Base-by-base conservation (phyloP, 1,284 basidiomycete genomes). In the Uromyces viciae-fabae region DNA sequence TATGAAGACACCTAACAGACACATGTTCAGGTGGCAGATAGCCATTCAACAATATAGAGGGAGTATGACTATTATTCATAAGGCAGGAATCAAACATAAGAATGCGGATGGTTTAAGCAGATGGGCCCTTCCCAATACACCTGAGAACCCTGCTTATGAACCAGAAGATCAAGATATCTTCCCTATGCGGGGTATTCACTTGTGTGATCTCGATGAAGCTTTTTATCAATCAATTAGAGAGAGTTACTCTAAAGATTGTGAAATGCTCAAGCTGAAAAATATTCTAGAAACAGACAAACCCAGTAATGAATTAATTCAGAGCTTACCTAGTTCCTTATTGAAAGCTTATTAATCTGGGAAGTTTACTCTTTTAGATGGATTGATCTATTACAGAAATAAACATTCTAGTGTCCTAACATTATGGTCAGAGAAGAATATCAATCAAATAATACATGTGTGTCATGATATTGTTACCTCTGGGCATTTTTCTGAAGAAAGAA, bases 401-500 rank as follows among this genome's bases (percentile, higher is more conserved):
- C 31, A 71, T 66, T 33, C 22, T 8, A 25, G 62, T 31, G 62
- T 33, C 4, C 4, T 66, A 8, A 31, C 36, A 11, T 28, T 71
- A 36, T n/a, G n/a, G n/a, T n/a, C n/a, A 43, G 14, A 42, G n/a
- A 14, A 17, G 43, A 40, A 42, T 17, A 28, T 14, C 28, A 38
- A 22, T 17, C 38, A 14, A 28, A 33, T 7, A 69, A 31, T 22
- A 40, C 38, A 15, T 69, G 40, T 43, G 31, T 71, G 40, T 71
- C 42, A 71, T 71, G 68, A 71, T 17, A 46, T 28, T 46, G 68
- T 43, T 22, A 31, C 9, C 25, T 71, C 68, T 42, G 68, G 42
- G 5, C 14, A 33, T 33, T 31, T 69, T 31, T 69, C 66, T 22
- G 11, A 22, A 22, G 66, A 71, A 40, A 3, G 68, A 7, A 71